A percentile compares a stretch with the other conserved stretches of the same genome.
Conservation (phyloP, 2,329 filamentous ascomycete species). For the Domatiomyces catenatus region DNA sequence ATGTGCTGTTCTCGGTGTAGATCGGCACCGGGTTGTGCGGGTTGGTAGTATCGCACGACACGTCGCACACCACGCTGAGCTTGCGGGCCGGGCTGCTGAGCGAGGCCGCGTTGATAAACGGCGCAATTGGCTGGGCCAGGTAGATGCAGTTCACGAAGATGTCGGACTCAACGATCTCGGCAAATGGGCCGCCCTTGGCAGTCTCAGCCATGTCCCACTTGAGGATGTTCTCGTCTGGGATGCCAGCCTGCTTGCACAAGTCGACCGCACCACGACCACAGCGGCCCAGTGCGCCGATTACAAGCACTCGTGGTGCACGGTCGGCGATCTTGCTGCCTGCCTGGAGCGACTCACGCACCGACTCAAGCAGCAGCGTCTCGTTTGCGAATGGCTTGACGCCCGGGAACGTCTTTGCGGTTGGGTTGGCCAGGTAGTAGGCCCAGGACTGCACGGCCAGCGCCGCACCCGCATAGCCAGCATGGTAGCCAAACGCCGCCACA, state of each 20-base stretch:
- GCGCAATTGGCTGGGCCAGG: constrained; percentile 60
- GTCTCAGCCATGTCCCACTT: constrained; percentile 74
- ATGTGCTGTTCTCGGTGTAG: constrained; percentile 73
- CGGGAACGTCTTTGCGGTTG: constrained; percentile 51
- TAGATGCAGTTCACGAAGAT: constrained; percentile 87
- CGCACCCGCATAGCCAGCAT: constrained; percentile 57
- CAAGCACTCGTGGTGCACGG: constrained; percentile 56
- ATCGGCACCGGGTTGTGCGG: constrained; percentile 47
- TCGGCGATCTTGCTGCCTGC: constrained; percentile 52
- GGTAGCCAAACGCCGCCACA: constrained; percentile 39
- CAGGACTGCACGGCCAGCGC: constrained; percentile 65
- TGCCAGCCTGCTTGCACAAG: constrained; percentile 57
- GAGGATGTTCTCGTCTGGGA: constrained; percentile 52
- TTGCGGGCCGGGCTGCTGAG: constrained; percentile 44
- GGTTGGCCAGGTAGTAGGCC: constrained; percentile 47
- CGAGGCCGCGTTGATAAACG: constrained; percentile 60
- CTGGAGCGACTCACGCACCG: constrained; percentile 58
- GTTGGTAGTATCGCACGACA: constrained; percentile 34
- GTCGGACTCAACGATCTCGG: constrained; percentile 57
- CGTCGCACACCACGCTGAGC: constrained; percentile 67
- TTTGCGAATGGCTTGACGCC: constrained; percentile 52
- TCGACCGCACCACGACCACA: constrained; percentile 78
- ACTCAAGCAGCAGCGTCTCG: constrained; percentile 54
- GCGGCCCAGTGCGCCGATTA: constrained; percentile 61
- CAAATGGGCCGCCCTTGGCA: constrained; percentile 56